A percentile compares a stretch with the other conserved stretches of the same genome.
phyloP scores from a whole-genome alignment of 805 yeast species.

The Zygosaccharomyces bisporus region DNA sequence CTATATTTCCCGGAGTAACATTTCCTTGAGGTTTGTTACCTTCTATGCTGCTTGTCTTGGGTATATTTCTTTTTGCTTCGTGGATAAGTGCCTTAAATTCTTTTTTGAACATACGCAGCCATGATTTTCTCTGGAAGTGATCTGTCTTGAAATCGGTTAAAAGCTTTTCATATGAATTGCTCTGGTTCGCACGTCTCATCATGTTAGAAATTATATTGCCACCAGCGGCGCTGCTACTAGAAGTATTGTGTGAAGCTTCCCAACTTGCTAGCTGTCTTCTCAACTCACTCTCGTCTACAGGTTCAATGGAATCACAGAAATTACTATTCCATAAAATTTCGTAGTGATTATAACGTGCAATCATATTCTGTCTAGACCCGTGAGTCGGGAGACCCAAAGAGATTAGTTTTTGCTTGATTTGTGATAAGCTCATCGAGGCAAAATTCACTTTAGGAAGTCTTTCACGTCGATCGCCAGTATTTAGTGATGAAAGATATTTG shows the following conservation, averaged over 20 bases:
- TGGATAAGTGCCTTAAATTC: constrained; percentile 41
- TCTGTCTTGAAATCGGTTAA: constrained; percentile 41
- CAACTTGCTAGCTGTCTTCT: constrained; percentile 57
- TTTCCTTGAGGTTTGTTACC: not conserved
- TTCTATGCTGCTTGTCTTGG: constrained; percentile 16
- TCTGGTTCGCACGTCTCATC: constrained; percentile 40
- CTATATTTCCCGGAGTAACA: not conserved
- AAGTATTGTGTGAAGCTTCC: constrained; percentile 46
- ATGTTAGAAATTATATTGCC: constrained; percentile 22
- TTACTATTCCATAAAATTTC: constrained; percentile 77
- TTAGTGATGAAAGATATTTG: constrained; percentile 17
- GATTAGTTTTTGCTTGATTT: constrained; percentile 56
- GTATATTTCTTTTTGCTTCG: constrained; percentile 36
- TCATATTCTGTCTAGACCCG: constrained; percentile 64
- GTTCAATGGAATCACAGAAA: constrained; percentile 59
- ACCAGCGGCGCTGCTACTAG: constrained; percentile 21
- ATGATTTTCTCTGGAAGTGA: constrained; percentile 43
- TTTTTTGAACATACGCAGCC: constrained; percentile 40
- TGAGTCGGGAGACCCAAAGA: constrained; percentile 51
- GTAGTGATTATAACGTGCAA: constrained; percentile 71
- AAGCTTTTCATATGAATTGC: constrained; percentile 28
- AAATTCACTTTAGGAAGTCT: constrained; percentile 64
- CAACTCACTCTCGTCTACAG: constrained; percentile 54
- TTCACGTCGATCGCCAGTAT: constrained; percentile 25
- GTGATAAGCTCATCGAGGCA: constrained; percentile 52